phyloP scores from a whole-genome alignment of 2,329 filamentous ascomycete species.

The Blastomyces percursus region DNA sequence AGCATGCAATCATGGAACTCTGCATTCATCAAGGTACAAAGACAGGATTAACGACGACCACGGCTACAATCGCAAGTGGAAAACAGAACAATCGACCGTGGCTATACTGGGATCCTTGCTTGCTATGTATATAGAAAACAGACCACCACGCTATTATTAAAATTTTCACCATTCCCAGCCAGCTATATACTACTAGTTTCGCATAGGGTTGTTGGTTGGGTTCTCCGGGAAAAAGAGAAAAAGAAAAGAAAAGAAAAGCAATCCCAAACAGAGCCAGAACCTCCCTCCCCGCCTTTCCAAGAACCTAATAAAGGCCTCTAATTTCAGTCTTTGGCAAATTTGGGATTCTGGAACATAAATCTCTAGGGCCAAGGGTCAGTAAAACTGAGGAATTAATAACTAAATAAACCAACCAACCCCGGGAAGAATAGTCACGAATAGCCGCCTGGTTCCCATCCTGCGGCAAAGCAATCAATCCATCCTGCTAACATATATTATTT shows the following conservation, averaged over 20 bases:
- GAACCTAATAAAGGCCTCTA: not conserved
- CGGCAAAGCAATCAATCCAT: not conserved
- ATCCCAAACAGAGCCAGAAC: too few species aligned
- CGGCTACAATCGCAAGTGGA: not conserved
- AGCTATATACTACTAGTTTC: not conserved
- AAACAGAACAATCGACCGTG: not conserved
- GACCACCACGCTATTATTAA: too few species aligned
- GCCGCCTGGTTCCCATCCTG: not conserved
- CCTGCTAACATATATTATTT: too few species aligned
- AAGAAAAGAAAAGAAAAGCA: not conserved
- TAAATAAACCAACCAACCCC: too few species aligned
- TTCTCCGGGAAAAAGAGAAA: too few species aligned
- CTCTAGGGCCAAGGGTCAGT: too few species aligned
- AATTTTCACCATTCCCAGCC: not conserved
- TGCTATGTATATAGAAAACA: not conserved
- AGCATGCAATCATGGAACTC: not conserved
- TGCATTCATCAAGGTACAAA: not conserved
- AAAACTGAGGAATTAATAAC: too few species aligned
- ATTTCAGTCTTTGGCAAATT: too few species aligned
- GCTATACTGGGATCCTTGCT: not conserved
- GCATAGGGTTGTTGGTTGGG: not conserved
- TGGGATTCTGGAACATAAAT: conserved; percentile 2
- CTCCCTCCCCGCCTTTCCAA: not conserved
- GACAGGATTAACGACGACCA: not conserved
- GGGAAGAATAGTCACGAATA: not conserved